Evolutionary conservation across 2,329 filamentous ascomycete species (phyloP).

Genomic region (Cytospora leucostoma): DNA sequence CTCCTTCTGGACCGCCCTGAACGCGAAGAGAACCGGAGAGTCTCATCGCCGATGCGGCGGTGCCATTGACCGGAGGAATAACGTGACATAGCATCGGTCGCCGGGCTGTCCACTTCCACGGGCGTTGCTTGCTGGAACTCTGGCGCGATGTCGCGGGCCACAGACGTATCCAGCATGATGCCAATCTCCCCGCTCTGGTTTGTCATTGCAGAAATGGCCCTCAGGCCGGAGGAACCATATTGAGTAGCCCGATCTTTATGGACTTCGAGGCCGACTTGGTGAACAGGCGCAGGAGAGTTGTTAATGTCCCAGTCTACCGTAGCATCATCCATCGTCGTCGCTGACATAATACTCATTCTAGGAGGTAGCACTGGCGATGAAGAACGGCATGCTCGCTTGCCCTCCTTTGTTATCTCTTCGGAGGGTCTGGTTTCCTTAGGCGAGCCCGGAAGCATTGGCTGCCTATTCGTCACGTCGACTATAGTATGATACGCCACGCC

Average conservation of each 20-base stretch:
- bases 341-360: slow-evolving; percentile 36
- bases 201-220: slow-evolving; percentile 32
- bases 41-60: slow-evolving; percentile 58
- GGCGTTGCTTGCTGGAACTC: neutral
- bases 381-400: slow-evolving; percentile 42
- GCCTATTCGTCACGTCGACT: slow-evolving; percentile 38
- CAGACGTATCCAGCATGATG: slow-evolving; percentile 47
- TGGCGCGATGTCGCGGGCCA: slow-evolving; percentile 28
- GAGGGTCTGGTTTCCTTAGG: slow-evolving; percentile 25
- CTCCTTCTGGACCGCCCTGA: slow-evolving; percentile 52
- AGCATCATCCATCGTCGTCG: slow-evolving; percentile 42
- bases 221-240: slow-evolving; percentile 34
- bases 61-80: slow-evolving; percentile 47
- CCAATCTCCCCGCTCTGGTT: slow-evolving; percentile 42
- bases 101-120: slow-evolving; percentile 30
- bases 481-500: slow-evolving; percentile 36
- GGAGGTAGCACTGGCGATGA: slow-evolving; percentile 52
- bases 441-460: slow-evolving; percentile 45
- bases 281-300: slow-evolving; percentile 49
- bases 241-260: slow-evolving; percentile 45
- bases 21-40: slow-evolving; percentile 60
- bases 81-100: slow-evolving; percentile 29
- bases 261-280: slow-evolving; percentile 46
- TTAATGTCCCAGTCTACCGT: slow-evolving; percentile 52
- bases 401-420: slow-evolving; percentile 32